Conservation (phyloP, 495 filamentous ascomycete genomes). For the Parachaetomium inaequale region DNA sequence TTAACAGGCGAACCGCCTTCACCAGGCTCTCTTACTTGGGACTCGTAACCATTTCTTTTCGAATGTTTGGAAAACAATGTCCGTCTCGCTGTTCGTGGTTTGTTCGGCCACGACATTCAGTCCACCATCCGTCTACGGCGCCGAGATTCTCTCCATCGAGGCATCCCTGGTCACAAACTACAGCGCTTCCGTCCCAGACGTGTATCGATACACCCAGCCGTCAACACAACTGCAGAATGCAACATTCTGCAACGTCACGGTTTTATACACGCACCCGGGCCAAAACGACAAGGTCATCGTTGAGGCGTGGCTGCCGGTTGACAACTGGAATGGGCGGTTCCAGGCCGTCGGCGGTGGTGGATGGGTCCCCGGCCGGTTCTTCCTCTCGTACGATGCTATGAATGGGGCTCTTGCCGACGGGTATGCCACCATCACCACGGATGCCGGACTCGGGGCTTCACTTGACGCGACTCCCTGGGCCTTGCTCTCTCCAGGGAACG, state of each 20-base stretch:
- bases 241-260: constrained; percentile 44
- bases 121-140: constrained; percentile 12
- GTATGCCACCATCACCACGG: constrained; percentile 39
- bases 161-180: constrained; percentile 24
- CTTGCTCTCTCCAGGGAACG: constrained; percentile 38
- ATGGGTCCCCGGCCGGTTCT: constrained; percentile 32
- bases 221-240: constrained; percentile 22
- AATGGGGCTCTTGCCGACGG: constrained; percentile 12
- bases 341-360: constrained; percentile 46
- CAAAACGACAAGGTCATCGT: constrained; percentile 37
- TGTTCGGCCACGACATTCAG: too few species aligned
- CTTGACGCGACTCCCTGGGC: constrained; percentile 35
- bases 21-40: too few species aligned
- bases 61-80: too few species aligned
- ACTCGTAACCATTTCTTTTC: too few species aligned
- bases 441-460: constrained; percentile 36
- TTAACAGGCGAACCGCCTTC: too few species aligned
- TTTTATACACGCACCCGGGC: constrained; percentile 45
- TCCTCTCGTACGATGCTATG: constrained; percentile 24
- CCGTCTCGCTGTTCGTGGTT: too few species aligned
- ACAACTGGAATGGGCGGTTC: constrained; percentile 43
- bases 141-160: constrained; percentile 18
- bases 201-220: constrained; percentile 13
- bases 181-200: constrained; percentile 1
- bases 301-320: constrained; percentile 37